These are phyloP conservation scores for Rosa rugosa DNA, from an alignment of 306 rosid genomes.

Conservation along the genomic window DNA sequence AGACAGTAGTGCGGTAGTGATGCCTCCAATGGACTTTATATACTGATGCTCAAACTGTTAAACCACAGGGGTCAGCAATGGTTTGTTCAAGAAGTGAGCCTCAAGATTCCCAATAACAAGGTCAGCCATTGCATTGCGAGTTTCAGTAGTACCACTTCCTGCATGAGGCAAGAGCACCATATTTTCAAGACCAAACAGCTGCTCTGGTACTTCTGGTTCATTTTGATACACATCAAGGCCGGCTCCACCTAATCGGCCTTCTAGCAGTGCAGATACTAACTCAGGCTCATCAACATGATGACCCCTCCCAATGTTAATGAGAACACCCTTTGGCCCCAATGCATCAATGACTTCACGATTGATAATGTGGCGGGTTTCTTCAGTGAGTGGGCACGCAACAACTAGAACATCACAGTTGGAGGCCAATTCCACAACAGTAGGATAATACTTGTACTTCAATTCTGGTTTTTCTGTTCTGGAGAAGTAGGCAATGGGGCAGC, in stretches of 20 bases:
- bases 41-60: constrained; percentile 13
- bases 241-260: constrained; percentile 87
- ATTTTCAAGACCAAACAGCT: constrained; percentile 66
- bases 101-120: constrained; percentile 71
- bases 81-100: constrained; percentile 73
- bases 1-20: neutral
- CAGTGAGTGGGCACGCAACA: constrained; percentile 73
- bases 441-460: constrained; percentile 60
- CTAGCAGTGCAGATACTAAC: constrained; percentile 65
- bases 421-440: constrained; percentile 72
- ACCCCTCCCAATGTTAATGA: constrained; percentile 85
- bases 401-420: constrained; percentile 67
- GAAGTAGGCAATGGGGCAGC: constrained; percentile 60
- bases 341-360: constrained; percentile 71
- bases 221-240: constrained; percentile 81
- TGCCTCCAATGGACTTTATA: constrained; percentile 1
- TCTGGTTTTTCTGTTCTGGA: constrained; percentile 62
- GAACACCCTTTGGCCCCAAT: constrained; percentile 69
- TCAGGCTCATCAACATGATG: constrained; percentile 74
- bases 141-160: constrained; percentile 73
- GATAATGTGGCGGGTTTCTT: constrained; percentile 60
- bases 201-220: constrained; percentile 79
- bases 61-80: constrained; percentile 64
- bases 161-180: constrained; percentile 73
- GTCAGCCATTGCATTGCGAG: constrained; percentile 76